Conservation (phyloP, 176 grass and related monocot genomes). For the Phoenix roebelenii region DNA sequence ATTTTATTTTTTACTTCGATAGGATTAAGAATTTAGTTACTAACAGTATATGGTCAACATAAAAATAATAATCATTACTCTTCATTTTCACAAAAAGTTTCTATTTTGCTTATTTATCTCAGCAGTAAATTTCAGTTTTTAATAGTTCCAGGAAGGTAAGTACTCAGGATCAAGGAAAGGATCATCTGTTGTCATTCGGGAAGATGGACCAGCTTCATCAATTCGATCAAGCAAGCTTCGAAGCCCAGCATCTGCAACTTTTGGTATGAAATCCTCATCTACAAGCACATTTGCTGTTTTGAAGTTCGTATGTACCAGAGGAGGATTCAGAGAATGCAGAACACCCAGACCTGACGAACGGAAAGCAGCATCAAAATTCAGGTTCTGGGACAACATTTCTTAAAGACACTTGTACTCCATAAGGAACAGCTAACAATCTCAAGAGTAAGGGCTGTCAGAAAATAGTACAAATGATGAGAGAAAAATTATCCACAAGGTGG, state of each 20-base stretch:
- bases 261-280: conserved; percentile 72
- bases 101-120: no score
- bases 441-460: no score
- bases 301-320: conserved; percentile 77
- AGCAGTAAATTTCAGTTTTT: no score
- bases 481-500: not conserved
- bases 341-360: conserved; percentile 52
- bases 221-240: conserved; percentile 43
- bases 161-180: conserved; percentile 90
- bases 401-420: conserved; percentile 5
- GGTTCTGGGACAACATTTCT: not conserved
- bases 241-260: conserved; percentile 30
- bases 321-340: conserved; percentile 79
- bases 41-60: no score
- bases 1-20: no score
- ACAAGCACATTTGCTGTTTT: conserved; percentile 90
- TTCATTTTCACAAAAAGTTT: no score
- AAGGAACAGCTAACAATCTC: not conserved
- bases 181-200: conserved; percentile 30
- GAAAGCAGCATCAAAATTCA: conserved; percentile 9
- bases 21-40: no score
- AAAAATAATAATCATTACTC: no score
- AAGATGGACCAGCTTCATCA: conserved; percentile 34
- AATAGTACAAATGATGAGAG: no score
- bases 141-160: not conserved